Evolutionary conservation across 352 stramenopile genomes (phyloP).

Genomic region (Phytophthora brassicae): DNA sequence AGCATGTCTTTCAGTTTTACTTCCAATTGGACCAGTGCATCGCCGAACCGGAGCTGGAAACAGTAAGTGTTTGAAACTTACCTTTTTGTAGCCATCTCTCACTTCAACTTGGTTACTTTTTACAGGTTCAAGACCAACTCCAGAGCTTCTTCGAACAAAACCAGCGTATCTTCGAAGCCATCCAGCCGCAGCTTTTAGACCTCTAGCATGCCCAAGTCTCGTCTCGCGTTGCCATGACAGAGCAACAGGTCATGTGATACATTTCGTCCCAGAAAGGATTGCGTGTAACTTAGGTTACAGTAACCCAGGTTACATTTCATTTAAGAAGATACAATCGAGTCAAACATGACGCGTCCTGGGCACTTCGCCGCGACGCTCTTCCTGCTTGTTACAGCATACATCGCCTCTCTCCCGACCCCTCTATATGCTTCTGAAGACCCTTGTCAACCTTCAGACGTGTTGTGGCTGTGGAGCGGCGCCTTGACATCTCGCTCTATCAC

Average conservation of each 20-base stretch:
- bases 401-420: not conserved
- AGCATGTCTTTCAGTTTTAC: conserved; percentile 58
- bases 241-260: conserved; percentile 1
- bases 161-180: not conserved
- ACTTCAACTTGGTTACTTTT: not conserved
- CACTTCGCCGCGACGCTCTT: conserved; percentile 10
- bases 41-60: conserved; percentile 41
- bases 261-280: no score
- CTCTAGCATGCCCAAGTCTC: not conserved
- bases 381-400: conserved; percentile 5
- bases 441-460: conserved; percentile 49
- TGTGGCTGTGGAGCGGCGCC: conserved; percentile 77
- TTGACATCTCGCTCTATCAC: conserved; percentile 61
- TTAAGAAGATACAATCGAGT: conserved; percentile 1
- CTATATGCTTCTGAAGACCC: not conserved
- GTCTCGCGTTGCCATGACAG: not conserved
- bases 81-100: not conserved
- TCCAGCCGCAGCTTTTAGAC: not conserved
- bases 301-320: conserved; percentile 5
- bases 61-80: conserved; percentile 16
- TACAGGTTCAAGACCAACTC: conserved; percentile 17
- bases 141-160: conserved; percentile 15
- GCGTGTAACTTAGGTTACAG: no score
- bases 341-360: conserved; percentile 7
- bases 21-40: conserved; percentile 43